Base-by-base conservation (phyloP, 306 rosid species). In the Carpinus viminea region DNA sequence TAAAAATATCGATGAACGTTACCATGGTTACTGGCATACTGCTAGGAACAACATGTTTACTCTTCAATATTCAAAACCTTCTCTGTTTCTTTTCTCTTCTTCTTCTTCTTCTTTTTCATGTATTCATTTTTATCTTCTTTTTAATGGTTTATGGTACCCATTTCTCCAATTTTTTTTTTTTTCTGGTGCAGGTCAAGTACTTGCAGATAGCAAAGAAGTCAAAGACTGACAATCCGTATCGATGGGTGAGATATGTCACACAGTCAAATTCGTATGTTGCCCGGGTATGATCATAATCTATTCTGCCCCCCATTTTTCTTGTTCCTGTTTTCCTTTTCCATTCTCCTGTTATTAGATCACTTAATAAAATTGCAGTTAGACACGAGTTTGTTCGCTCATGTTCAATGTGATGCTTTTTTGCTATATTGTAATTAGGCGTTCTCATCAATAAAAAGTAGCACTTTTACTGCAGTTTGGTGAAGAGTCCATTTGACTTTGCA, bases 201-300 rank as follows among this genome's bases (percentile, higher is more conserved):
- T 89, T 93, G 90, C 99, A 93, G 79, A 95, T 95, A 80, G 90
- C 91, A 21, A 91, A 89, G 91, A 89, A 83, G 85, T 83, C 91
- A 2, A 90, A 88, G 79, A 43, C 88, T 12, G 79, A 87, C 7
- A 90, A 91, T 84, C 94, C 92, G 2, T 93, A 95, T 84, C 88
- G 96, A 60, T 95, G 98, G 99, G 97, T 95, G 88, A 86, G 98
- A 84, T 93, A 91, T 74, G 97, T 91, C 72, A 89, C 99, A 16
- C 89, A 91, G 60, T 89, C 99, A 28, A 93, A 91, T 85, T 95
- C 99, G 2, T 95, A 93, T 0, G 98, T 89, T 68, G 99, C 97
- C 7, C 88, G 98, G 83, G 78, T 93, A 83, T 93, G 78, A 88
- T 79, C 68, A 21, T 31, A 43, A 16, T 72, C 55, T 41, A 55